These are phyloP conservation scores for Elaeagnus macrophylla DNA, from an alignment of 306 rosid species.

Conservation along the genomic window DNA sequence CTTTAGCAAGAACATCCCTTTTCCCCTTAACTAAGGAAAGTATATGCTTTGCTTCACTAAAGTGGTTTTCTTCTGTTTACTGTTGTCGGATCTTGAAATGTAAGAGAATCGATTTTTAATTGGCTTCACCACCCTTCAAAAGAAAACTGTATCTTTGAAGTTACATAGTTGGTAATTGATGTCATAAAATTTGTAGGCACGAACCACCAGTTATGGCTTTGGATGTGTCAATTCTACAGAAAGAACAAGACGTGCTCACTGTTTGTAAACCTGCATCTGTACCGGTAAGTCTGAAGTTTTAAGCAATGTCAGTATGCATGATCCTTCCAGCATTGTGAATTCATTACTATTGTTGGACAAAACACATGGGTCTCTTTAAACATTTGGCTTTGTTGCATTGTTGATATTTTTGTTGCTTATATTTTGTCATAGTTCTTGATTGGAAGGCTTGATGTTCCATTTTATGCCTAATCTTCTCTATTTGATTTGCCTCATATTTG, in stretches of 20 bases:
- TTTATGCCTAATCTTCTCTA: slow-evolving; percentile 11
- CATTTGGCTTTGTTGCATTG: not conserved
- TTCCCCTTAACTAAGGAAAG: not conserved
- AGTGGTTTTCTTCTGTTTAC: not conserved
- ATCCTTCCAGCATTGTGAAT: not conserved
- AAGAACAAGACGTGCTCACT: slow-evolving; percentile 55
- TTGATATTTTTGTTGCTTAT: not conserved
- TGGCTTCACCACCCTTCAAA: not conserved
- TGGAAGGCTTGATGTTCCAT: slow-evolving; percentile 3
- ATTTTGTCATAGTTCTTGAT: not conserved
- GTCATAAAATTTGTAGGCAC: slow-evolving; percentile 45
- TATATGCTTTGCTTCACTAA: not conserved
- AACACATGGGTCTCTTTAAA: not conserved
- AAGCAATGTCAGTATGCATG: not conserved
- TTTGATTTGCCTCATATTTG: slow-evolving; percentile 14
- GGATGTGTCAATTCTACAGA: slow-evolving; percentile 42
- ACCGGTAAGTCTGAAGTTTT: slow-evolving; percentile 48
- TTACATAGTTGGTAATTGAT: slow-evolving; percentile 30
- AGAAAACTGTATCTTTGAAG: slow-evolving; percentile 4
- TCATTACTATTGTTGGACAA: too few species aligned
- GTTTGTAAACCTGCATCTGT: slow-evolving; percentile 81
- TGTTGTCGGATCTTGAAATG: not conserved
- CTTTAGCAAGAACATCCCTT: not conserved
- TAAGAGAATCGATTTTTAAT: not conserved
- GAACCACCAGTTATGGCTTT: slow-evolving; percentile 85